Percentiles rank a stretch among this genome's conserved stretches.
These are phyloP conservation scores for Hemileia vastatrix DNA, from an alignment of 1,284 basidiomycete species.

Conservation along the genomic window DNA sequence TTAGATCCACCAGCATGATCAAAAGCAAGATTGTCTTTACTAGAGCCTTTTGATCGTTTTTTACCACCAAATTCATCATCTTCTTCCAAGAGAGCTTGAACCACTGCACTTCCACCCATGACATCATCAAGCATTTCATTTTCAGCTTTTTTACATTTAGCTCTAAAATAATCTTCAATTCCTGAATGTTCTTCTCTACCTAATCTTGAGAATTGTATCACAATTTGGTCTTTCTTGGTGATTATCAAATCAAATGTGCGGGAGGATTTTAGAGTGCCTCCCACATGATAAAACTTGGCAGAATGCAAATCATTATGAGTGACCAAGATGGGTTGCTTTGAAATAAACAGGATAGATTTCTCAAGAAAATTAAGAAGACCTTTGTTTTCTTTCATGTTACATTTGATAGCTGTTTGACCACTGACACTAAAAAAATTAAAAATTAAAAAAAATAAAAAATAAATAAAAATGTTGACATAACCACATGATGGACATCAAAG, in stretches of 20 bases:
- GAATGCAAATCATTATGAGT: conserved; percentile 84
- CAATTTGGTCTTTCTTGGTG: conserved; percentile 78
- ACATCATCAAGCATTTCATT: conserved; percentile 89
- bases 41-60: no score
- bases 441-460: no score
- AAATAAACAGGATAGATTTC: conserved; percentile 95
- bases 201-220: conserved; percentile 76
- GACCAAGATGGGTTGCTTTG: conserved; percentile 85
- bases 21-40: no score
- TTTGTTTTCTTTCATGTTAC: conserved; percentile 92
- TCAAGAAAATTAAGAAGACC: conserved; percentile 96
- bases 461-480: no score
- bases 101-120: conserved; percentile 58
- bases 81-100: conserved; percentile 62
- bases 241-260: conserved; percentile 92
- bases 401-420: conserved; percentile 61
- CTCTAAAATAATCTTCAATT: conserved; percentile 71
- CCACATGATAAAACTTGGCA: conserved; percentile 84
- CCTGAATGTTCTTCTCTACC: conserved; percentile 89
- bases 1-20: conserved; percentile 23
- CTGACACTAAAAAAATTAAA: no score
- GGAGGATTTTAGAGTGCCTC: conserved; percentile 74
- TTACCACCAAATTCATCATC: no score
- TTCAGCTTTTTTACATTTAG: conserved; percentile 86
- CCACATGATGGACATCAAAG: no score